Percentiles rank a stretch among this genome's conserved stretches.
phyloP scores from a whole-genome alignment of 106 monocot species.

The Xerophyta viscosa region DNA sequence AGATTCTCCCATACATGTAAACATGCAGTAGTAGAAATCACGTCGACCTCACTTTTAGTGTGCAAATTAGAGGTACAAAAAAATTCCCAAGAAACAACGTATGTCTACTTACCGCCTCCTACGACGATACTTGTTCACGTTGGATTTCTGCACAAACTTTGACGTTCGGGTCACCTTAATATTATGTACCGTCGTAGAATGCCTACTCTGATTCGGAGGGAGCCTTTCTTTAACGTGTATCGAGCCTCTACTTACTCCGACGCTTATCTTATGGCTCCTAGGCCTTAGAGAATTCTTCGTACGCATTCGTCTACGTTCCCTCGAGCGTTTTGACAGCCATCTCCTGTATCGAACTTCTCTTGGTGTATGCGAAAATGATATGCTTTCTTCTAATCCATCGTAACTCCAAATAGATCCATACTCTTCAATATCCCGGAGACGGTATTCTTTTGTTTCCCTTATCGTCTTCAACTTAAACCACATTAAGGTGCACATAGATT shows the following conservation, averaged over 20 bases:
- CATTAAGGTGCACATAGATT: conserved; percentile 32
- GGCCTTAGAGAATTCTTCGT: conserved; percentile 64
- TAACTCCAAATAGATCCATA: conserved; percentile 23
- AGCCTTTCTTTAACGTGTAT: conserved; percentile 23
- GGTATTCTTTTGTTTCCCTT: conserved; percentile 10
- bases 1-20: no score
- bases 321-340: conserved; percentile 28
- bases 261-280: conserved; percentile 51
- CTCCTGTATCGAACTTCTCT: conserved; percentile 17
- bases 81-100: no score
- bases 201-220: conserved; percentile 3
- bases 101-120: conserved; percentile 13
- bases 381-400: conserved; percentile 18
- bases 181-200: conserved; percentile 33
- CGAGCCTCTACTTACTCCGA: conserved; percentile 40
- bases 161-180: conserved; percentile 70
- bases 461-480: conserved; percentile 32
- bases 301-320: conserved; percentile 34
- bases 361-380: conserved; percentile 12
- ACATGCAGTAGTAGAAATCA: no score
- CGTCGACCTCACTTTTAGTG: no score
- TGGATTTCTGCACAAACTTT: conserved; percentile 57
- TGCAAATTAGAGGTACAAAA: no score
- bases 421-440: conserved; percentile 21
- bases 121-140: conserved; percentile 15